phyloP scores from a whole-genome alignment of 2,329 filamentous ascomycete species.

The Stagonosporopsis vannaccii region DNA sequence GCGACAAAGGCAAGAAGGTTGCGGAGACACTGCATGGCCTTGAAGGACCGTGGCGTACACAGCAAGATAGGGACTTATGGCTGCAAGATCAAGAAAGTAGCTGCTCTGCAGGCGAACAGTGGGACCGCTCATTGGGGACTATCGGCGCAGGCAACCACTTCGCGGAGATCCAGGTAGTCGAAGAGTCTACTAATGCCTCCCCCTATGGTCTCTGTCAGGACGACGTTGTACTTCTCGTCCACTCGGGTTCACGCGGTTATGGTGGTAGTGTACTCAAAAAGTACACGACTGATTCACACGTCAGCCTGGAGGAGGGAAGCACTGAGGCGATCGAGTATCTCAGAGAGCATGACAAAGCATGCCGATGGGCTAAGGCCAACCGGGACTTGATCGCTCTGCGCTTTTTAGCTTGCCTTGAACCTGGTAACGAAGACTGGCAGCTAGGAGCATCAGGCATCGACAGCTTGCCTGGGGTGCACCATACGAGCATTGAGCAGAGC shows the following conservation, averaged over 20 bases:
- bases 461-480: slow-evolving; percentile 6
- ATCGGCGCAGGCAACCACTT: slow-evolving; percentile 52
- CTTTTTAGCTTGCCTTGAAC: slow-evolving; percentile 48
- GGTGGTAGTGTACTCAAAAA: slow-evolving; percentile 46
- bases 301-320: slow-evolving; percentile 37
- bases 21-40: slow-evolving; percentile 47
- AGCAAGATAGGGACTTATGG: slow-evolving; percentile 40
- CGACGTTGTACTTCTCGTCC: slow-evolving; percentile 49
- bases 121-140: slow-evolving; percentile 46
- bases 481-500: slow-evolving; percentile 17
- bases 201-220: slow-evolving; percentile 29
- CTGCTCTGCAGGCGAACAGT: slow-evolving; percentile 40
- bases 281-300: slow-evolving; percentile 29
- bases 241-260: slow-evolving; percentile 49
- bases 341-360: slow-evolving; percentile 46
- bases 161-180: slow-evolving; percentile 50
- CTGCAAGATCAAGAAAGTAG: slow-evolving; percentile 27
- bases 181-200: slow-evolving; percentile 23
- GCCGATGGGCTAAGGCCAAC: slow-evolving; percentile 48
- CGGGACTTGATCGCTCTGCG: slow-evolving; percentile 51
- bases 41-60: slow-evolving; percentile 45
- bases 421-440: slow-evolving; percentile 37
- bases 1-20: slow-evolving; percentile 44
- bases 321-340: slow-evolving; percentile 40
- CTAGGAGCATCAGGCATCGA: slow-evolving; percentile 12